Evolutionary conservation across 2,329 filamentous ascomycete species (phyloP), one percentile per base, ranked within the genome.

Genomic region (Plenodomus tracheiphilus): DNA sequence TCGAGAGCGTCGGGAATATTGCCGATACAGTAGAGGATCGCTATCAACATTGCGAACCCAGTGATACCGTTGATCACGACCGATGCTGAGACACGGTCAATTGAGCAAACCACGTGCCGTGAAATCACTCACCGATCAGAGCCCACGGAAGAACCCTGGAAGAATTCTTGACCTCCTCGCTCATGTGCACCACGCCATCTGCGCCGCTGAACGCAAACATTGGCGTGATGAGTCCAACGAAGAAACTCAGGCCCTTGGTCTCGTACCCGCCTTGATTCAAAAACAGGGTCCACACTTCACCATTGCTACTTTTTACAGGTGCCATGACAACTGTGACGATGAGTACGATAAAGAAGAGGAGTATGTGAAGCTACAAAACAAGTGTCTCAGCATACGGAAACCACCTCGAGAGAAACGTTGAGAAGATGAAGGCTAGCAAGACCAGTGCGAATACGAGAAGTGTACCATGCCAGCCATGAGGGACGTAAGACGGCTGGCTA

Each of bases 311-410:
- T 8, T 67, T 67, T 15, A 66, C 67, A 1, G 75, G 72, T 1
- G 74, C 71, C 55, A 75, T 64, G 4, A 73, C 69, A 48, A 72
- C 71, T 2, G 80, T 59, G 2, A 75, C 66, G 10, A 79, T 73
- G 10, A 81, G 56, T 42, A 79, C 73, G 2, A 72, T 75, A 40
- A 80, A 72, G 53, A 80, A 76, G 2, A 77, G 76, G 8, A 73
- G 51, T 16, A 80, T 62, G 46, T 81, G 78, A 1, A 81, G 49
- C 10, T 75, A 61, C 4, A 79, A 63, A 16, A 11, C 70, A 58
- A 5, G 6, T 10, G 22, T 25, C 22, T 25, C 22, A 10, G 10
- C 22, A 25, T 25, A 10, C 10, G 22, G 22, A 25, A 25, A 25
- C 22, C 22, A 25, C 22, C 10, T 25, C 6, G 22, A 25, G 1